Conservation (phyloP, 371 early-diverging fungal species). For the Basidiobolus meristosporus region DNA sequence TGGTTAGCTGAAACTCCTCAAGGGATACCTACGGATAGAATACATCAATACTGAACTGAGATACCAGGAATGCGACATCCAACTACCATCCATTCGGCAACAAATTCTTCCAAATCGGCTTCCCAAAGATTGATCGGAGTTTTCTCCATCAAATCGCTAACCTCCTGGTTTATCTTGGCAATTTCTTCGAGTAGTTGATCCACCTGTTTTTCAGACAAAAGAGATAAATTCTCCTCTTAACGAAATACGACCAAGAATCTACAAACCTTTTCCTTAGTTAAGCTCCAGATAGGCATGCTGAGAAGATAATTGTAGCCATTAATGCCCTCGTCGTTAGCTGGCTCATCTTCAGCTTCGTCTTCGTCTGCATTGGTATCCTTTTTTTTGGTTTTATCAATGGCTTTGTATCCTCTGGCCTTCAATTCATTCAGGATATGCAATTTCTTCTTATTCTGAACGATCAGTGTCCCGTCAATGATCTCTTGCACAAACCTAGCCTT, state of each 20-base stretch:
- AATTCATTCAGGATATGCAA: constrained; percentile 66
- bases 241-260: constrained; percentile 11
- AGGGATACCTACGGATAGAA: too few relatives aligned
- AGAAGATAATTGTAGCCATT: constrained; percentile 89
- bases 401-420: constrained; percentile 19
- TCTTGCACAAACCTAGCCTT: constrained; percentile 86
- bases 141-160: constrained; percentile 42
- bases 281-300: constrained; percentile 78
- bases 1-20: too few relatives aligned
- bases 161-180: constrained; percentile 41
- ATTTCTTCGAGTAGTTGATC: constrained; percentile 23
- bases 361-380: too few relatives aligned
- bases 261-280: constrained; percentile 83
- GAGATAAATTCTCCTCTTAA: too few relatives aligned
- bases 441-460: constrained; percentile 77
- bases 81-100: not conserved
- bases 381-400: constrained; percentile 6
- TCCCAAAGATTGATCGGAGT: constrained; percentile 81
- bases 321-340: constrained; percentile 14
- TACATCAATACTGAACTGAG: too few relatives aligned
- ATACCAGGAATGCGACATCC: too few relatives aligned
- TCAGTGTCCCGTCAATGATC: constrained; percentile 73
- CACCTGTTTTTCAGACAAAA: too few relatives aligned
- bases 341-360: too few relatives aligned
- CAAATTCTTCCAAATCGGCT: constrained; percentile 56